A percentile compares a stretch with the other conserved stretches of the same genome.
These are phyloP conservation scores for Chaetomidium leptoderma DNA, from an alignment of 495 filamentous ascomycete species.

Conservation along the genomic window DNA sequence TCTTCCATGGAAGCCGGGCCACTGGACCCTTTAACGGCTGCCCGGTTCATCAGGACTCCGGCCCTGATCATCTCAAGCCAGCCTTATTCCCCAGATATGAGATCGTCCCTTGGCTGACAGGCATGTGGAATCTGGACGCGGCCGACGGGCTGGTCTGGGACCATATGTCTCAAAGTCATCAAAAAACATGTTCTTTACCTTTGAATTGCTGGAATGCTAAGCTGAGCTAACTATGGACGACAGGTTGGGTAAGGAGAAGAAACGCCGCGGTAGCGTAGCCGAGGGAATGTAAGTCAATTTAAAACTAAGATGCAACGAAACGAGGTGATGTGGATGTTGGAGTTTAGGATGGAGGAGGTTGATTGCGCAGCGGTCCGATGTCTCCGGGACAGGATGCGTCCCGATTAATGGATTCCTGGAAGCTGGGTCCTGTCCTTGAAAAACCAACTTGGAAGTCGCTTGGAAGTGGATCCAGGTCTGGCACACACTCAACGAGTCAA, in stretches of 20 bases:
- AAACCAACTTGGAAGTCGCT: not conserved
- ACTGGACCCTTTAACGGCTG: not conserved
- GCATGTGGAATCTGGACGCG: slow-evolving; percentile 2
- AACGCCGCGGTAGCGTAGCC: not conserved
- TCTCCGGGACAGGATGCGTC: not conserved
- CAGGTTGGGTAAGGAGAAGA: not conserved
- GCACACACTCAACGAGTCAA: too few relatives aligned
- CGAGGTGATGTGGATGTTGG: not conserved
- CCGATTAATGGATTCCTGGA: slow-evolving; percentile 2
- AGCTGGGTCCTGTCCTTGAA: not conserved
- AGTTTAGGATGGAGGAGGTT: not conserved
- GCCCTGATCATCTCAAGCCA: not conserved
- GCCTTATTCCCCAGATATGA: not conserved
- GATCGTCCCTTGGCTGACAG: slow-evolving; percentile 6
- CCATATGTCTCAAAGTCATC: not conserved
- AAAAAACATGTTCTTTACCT: slow-evolving; percentile 6
- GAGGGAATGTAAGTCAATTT: not conserved
- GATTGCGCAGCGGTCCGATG: not conserved
- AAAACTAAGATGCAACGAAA: not conserved
- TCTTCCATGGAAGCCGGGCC: not conserved
- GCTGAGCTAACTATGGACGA: not conserved
- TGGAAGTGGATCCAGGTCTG: slow-evolving; percentile 9
- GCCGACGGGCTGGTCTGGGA: not conserved
- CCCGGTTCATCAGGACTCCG: not conserved
- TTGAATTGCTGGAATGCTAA: not conserved